Evolutionary conservation across 306 rosid genomes (phyloP).

Genomic region (Neltuma alba): DNA sequence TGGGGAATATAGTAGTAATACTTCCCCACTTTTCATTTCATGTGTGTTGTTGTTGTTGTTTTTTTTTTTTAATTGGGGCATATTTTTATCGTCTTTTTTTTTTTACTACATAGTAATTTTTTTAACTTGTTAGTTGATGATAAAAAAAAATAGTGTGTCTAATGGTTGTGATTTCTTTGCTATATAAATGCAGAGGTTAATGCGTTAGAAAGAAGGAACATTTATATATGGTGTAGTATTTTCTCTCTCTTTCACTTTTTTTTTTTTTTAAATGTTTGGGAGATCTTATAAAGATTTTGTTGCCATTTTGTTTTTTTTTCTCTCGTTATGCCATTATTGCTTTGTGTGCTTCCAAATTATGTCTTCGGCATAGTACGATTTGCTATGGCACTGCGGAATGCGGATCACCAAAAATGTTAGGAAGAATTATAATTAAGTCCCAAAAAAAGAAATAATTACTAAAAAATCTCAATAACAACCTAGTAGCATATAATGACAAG

Average conservation of each 20-base stretch:
- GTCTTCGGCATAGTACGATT: background rate
- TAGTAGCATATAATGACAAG: no score
- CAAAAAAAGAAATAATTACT: no score
- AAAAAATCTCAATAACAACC: no score
- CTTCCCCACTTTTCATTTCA: slow-evolving; percentile 42
- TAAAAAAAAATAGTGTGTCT: slow-evolving; percentile 42
- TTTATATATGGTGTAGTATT: slow-evolving; percentile 18
- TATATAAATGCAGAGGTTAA: slow-evolving; percentile 39
- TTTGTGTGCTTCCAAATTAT: slow-evolving; percentile 37
- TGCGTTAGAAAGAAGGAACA: slow-evolving; percentile 18
- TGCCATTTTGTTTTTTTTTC: slow-evolving; percentile 20
- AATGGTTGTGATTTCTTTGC: slow-evolving; percentile 53
- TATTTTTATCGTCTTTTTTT: background rate
- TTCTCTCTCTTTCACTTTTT: no score
- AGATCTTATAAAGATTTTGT: slow-evolving; percentile 35
- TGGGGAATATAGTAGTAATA: slow-evolving; percentile 54
- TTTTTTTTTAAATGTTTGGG: background rate
- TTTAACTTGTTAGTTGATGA: slow-evolving; percentile 29
- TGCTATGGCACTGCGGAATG: background rate
- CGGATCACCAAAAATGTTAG: background rate
- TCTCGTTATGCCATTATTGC: slow-evolving; percentile 37
- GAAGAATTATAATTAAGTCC: no score
- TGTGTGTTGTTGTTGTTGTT: slow-evolving; percentile 48
- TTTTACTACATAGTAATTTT: background rate
- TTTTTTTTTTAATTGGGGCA: background rate